Evolutionary conservation across 2,329 filamentous ascomycete species (phyloP), one percentile per base, ranked within the genome.

Genomic region (Emergomyces orientalis): DNA sequence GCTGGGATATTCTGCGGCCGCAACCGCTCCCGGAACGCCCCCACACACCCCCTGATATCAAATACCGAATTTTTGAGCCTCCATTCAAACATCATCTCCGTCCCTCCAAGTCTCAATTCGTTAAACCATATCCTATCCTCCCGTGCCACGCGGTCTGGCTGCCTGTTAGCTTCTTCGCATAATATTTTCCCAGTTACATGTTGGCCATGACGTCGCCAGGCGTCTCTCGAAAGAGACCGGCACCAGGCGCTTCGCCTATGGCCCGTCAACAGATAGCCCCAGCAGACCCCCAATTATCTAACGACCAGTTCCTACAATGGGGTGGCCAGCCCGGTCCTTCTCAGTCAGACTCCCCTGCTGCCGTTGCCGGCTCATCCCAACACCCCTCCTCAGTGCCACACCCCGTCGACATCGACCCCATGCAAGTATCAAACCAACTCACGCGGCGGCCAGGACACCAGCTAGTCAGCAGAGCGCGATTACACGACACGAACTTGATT

Each of bases 241-340:
- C 89, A 56, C 87, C 89, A 63, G 89, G 88, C 72, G 79, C 86
- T 65, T 82, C 85, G 45, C 87, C 89, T n/a, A 77, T 84, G 67
- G 77, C 82, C 27, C 83, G 85, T 59, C 79, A 80, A 47, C 78
- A 78, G 67, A 76, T 82, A 71, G 60, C 65, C 72, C 77, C 76
- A 63, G 75, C 75, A 67, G 75, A 74, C 41, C 72, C 72, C 65
- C 76, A 77, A 68, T 71, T 79, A 54, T 80, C 75, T 47, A 81
- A 78, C 73, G 81, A 82, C 57, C 81, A 83, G 72, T 80, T 82
- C 66, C 69, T 83, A 55, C 79, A 81, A 72, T 85, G 83, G 82
- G 81, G 78, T 32, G 32, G 32, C 64, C 78, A 79, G 63, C 71
- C 77, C 51, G 64, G 72, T 14, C 70, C 69, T 51, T 62, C 68